Evolutionary conservation across 2,329 filamentous ascomycete species (phyloP), one percentile per base, ranked within the genome.

Genomic region (Neophaeococcomyces mojaviensis): DNA sequence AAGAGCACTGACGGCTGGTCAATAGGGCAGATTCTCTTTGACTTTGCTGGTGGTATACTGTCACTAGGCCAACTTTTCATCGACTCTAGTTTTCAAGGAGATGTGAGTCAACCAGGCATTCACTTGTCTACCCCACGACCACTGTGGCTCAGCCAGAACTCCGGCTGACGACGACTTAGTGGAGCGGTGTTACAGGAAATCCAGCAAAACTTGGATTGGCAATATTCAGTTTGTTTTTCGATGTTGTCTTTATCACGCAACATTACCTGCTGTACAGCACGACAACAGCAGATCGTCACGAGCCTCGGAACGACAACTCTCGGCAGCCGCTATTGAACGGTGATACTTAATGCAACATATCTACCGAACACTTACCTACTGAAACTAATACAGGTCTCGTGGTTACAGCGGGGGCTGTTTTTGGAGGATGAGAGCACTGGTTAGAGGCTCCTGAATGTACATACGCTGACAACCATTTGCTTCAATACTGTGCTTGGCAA

Each of bases 141-240:
- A 10, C 5, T 10, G 10, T 5, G 5, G 5, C 24, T 6, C 10
- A 28, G 24, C 24, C 10, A 10, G 24, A 28, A 28, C 5, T 28
- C 10, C 24, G 5, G 24, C 24, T 28, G 24, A 28, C 24, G 10
- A 28, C 10, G 24, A 28, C 5, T 28, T 28, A 28, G 24, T 96
- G 90, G 89, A 85, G 82, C 39, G 92, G 90, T 18, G 74, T 97
- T 48, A 88, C 83, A 0, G 90, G 89, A 1, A 97, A 97, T 63
- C 87, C 88, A 0, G 83, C 92, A 56, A 98, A 97, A 69, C 80
- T 97, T 48, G 80, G 82, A 2, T 73, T 97, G 34, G 85, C 86
- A 12, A 90, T 94, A 59, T 79, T 95, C 37, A 88, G 82, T 48
- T 83, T 97, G 57, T 63, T 86, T 2, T 97, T 95, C 63, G 90